These are phyloP conservation scores for Alliaria petiolata DNA, from an alignment of 345 rosid species.

Conservation along the genomic window DNA sequence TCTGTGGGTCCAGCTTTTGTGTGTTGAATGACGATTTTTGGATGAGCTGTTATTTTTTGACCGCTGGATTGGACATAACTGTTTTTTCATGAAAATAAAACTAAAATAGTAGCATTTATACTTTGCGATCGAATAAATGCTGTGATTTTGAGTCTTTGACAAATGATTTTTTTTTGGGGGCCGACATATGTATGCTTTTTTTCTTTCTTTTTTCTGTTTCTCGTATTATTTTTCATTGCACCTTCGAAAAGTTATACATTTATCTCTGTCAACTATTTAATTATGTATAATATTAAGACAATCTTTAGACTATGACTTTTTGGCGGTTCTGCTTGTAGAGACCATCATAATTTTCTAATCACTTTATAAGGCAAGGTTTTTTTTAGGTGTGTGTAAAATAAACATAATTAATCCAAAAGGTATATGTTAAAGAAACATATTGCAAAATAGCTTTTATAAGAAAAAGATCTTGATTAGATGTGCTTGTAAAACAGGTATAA, in stretches of 20 bases:
- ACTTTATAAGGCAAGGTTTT: background rate
- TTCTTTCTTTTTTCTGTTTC: background rate
- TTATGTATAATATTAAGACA: no score
- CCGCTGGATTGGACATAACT: slow-evolving; percentile 15
- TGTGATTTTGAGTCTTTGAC: slow-evolving; percentile 30
- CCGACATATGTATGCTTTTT: background rate
- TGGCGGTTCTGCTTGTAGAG: slow-evolving; percentile 1
- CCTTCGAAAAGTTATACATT: slow-evolving; percentile 2
- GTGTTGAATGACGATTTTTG: background rate
- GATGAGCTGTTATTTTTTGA: slow-evolving; percentile 30
- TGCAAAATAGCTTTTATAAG: background rate
- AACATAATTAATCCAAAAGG: background rate
- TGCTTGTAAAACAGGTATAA: background rate
- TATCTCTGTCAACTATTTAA: slow-evolving; percentile 19
- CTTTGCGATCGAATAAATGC: slow-evolving; percentile 5
- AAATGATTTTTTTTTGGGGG: background rate
- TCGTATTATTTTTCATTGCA: background rate
- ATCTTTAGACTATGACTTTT: background rate
- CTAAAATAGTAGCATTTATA: background rate
- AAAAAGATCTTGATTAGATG: background rate
- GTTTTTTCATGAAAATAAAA: background rate
- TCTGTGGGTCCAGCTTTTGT: slow-evolving; percentile 4
- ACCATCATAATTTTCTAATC: background rate
- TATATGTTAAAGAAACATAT: background rate
- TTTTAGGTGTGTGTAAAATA: background rate